Evolutionary conservation across 2,329 filamentous ascomycete genomes (phyloP), one percentile per base, ranked within the genome.

Genomic region (Rasamsonia emersonii): DNA sequence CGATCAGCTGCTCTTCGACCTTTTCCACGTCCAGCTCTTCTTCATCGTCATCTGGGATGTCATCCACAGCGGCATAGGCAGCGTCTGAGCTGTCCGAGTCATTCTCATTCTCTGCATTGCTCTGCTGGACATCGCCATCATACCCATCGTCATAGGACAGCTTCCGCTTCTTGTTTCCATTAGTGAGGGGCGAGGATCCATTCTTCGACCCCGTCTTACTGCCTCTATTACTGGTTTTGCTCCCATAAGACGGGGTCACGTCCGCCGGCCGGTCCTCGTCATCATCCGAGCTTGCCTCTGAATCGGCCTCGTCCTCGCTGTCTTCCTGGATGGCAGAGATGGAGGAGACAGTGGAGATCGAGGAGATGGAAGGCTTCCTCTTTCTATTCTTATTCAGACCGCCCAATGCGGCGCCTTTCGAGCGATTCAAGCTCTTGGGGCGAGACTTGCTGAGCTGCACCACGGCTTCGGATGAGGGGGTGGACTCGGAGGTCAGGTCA

Each of bases 1-100:
- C 66, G 40, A 88, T 84, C 45, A 79, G 75, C 56, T 77, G 71
- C 64, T 86, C 83, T 71, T 91, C 84, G 65, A 77, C 71, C 68
- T 78, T 75, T 50, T 82, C 73, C 35, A 89, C 75, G 68, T 83
- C 75, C 43, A 82, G 75, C 56, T 89, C 80, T 54, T 89, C 83
- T 42, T 85, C 79, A 40, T 88, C 83, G 8, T 76, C 79, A 46
- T 88, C 83, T 44, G 75, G 83, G 39, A 93, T 80, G 30, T 86
- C 75, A 51, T 89, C 82, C 38, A 93, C 79, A 21, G 70, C 81
- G 2, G 77, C 82, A 56, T 86, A 86, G 35, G 79, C 75, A 48
- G 86, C 82, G 38, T 79, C 75, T 40, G 74, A 80, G 40, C 51
- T 58, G 14, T 54, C 53, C 6, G 53, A 54, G 18, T 57, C 56